These are phyloP conservation scores for Epichloe hybrida DNA, from an alignment of 2,329 filamentous ascomycete species.

Conservation along the genomic window DNA sequence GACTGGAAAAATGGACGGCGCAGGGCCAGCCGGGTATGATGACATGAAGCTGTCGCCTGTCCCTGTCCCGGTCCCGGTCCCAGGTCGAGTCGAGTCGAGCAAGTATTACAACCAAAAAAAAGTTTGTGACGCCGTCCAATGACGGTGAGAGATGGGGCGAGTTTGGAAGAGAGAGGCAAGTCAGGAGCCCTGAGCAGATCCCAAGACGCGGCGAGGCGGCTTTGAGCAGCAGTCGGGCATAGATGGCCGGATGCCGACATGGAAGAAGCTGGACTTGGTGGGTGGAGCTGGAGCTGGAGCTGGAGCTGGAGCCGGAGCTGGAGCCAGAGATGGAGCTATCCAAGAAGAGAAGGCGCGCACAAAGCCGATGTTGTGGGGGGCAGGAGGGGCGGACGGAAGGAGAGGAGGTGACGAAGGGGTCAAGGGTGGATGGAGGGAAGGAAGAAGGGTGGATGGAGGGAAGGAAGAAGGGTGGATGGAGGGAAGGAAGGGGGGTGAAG, in stretches of 20 bases:
- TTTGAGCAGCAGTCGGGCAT: conserved; percentile 10
- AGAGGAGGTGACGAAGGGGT: not conserved
- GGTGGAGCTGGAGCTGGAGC: not conserved
- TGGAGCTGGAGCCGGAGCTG: too few relatives aligned
- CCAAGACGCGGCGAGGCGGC: conserved; percentile 4
- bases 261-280: not conserved
- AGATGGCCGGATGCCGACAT: conserved; percentile 3
- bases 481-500: too few relatives aligned
- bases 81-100: not conserved
- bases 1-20: too few relatives aligned
- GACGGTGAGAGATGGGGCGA: not conserved
- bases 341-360: conserved; percentile 4
- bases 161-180: conserved; percentile 1
- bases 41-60: not conserved
- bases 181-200: conserved; percentile 4
- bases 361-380: conserved; percentile 1
- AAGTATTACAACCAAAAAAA: not conserved
- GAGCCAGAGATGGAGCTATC: too few relatives aligned
- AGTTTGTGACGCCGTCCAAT: not conserved
- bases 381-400: not conserved
- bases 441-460: too few relatives aligned
- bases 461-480: too few relatives aligned
- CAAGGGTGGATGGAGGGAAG: not conserved
- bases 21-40: too few relatives aligned
- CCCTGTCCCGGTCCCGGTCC: not conserved